Evolutionary conservation across 2,329 filamentous ascomycete genomes (phyloP).

Genomic region (Verticillium longisporum): DNA sequence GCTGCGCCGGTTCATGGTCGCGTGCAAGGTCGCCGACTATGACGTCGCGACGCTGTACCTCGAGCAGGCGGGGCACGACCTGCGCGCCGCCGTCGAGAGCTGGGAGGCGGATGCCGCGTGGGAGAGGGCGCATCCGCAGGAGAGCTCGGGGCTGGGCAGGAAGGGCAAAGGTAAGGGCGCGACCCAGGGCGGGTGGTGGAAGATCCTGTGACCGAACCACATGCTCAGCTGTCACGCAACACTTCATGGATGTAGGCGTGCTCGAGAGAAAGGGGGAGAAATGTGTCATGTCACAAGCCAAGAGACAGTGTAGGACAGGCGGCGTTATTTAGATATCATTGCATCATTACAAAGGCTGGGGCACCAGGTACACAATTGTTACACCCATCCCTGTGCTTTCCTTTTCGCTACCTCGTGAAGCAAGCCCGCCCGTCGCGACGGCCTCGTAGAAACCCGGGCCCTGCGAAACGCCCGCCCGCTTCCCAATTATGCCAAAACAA

Average conservation of each 20-base stretch:
- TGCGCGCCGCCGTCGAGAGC: conserved; percentile 55
- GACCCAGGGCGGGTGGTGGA: neutral
- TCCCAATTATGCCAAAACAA: no score
- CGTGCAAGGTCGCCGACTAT: conserved; percentile 70
- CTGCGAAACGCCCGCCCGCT: neutral
- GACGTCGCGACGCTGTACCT: conserved; percentile 71
- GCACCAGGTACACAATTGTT: no score
- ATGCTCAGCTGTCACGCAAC: no score
- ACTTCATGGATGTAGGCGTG: no score
- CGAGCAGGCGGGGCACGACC: conserved; percentile 60
- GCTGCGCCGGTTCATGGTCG: conserved; percentile 71
- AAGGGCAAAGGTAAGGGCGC: neutral
- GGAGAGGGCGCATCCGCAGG: conserved; percentile 42
- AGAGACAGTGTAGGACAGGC: neutral
- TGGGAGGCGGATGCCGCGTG: conserved; percentile 69
- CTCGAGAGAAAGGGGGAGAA: no score
- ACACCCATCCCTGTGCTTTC: no score
- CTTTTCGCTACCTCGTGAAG: neutral
- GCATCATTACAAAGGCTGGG: neutral
- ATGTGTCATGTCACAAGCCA: no score
- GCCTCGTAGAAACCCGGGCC: neutral
- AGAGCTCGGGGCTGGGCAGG: neutral
- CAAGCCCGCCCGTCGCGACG: neutral
- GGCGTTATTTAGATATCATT: neutral
- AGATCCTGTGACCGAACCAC: neutral